Evolutionary conservation across 345 rosid species (phyloP).

Genomic region (Boechera stricta): DNA sequence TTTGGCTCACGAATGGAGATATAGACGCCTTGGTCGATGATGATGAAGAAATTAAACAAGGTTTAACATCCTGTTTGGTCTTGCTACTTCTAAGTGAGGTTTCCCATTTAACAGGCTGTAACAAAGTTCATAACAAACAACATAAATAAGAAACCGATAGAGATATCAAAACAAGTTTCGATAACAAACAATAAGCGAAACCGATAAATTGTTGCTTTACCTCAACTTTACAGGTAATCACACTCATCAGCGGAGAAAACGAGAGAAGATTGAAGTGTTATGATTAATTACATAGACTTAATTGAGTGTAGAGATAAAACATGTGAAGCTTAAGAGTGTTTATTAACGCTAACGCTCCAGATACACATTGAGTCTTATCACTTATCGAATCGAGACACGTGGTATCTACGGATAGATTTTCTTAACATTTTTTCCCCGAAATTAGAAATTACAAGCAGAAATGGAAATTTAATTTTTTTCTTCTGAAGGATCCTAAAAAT

Average conservation of each 20-base stretch:
- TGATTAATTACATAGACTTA: conserved; percentile 6
- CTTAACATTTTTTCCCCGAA: not conserved
- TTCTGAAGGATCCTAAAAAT: not conserved
- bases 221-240: conserved; percentile 29
- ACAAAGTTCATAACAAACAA: conserved; percentile 10
- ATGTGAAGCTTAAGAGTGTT: conserved; percentile 36
- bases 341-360: conserved; percentile 26
- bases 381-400: conserved; percentile 14
- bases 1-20: conserved; percentile 26
- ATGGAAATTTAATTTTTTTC: not conserved
- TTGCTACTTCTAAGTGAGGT: conserved; percentile 36
- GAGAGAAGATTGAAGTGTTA: conserved; percentile 16
- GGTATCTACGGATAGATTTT: conserved; percentile 4
- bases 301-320: conserved; percentile 34
- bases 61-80: conserved; percentile 41
- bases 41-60: conserved; percentile 33
- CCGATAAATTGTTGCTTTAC: conserved; percentile 2
- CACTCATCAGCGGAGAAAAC: conserved; percentile 40
- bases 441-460: not conserved
- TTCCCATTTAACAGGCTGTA: conserved; percentile 47
- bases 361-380: not conserved
- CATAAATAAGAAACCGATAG: not conserved
- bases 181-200: not conserved
- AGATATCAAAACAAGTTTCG: conserved; percentile 1
- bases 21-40: conserved; percentile 31